Conservation (phyloP, 257 asterid species). For the Linderniella brevidens region DNA sequence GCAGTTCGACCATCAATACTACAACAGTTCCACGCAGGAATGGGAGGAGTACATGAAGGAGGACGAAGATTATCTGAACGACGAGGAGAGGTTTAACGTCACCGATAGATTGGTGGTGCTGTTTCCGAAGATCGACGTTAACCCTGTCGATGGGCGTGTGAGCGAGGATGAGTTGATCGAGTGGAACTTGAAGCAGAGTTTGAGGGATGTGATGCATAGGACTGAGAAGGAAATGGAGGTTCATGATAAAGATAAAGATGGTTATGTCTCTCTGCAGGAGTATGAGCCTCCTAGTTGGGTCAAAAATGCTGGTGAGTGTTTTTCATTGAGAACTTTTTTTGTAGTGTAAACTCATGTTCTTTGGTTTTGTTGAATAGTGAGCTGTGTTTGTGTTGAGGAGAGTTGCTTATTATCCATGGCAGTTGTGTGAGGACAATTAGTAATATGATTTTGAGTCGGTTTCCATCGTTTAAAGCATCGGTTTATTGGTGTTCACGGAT, state of each 20-base stretch:
- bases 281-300: conserved; percentile 93
- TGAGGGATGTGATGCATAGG: conserved; percentile 70
- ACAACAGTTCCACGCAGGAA: conserved; percentile 51
- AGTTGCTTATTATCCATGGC: too few species aligned
- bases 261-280: conserved; percentile 57
- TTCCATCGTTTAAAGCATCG: too few species aligned
- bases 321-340: background rate
- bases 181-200: conserved; percentile 70
- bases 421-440: too few species aligned
- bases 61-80: conserved; percentile 71
- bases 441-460: too few species aligned
- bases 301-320: conserved; percentile 33
- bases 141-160: conserved; percentile 60
- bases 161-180: conserved; percentile 53
- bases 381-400: too few species aligned
- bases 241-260: conserved; percentile 87
- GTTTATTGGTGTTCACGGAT: too few species aligned
- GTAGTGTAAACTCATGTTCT: background rate
- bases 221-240: conserved; percentile 73
- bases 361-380: background rate
- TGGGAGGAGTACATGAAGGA: conserved; percentile 88
- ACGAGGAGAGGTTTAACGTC: conserved; percentile 74
- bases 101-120: conserved; percentile 54
- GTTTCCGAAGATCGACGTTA: conserved; percentile 78
- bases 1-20: conserved; percentile 81